These are phyloP conservation scores for Cladosporium sp. DNA, from an alignment of 2,329 filamentous ascomycete genomes.

Conservation along the genomic window DNA sequence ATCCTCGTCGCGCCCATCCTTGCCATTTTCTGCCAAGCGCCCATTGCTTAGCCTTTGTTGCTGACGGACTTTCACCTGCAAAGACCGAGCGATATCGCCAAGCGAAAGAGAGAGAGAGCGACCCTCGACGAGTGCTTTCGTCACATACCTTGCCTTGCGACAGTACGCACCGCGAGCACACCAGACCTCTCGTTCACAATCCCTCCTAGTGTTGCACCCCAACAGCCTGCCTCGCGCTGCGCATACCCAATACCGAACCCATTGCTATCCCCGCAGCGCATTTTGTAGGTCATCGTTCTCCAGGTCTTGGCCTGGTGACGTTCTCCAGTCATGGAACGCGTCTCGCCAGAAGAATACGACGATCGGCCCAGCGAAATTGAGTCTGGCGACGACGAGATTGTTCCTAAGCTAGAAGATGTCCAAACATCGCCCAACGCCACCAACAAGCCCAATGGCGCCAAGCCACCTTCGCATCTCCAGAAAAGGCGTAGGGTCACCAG, in stretches of 20 bases:
- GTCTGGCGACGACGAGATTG: conserved; percentile 26
- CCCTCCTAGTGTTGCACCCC: not conserved
- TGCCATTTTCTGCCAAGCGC: conserved; percentile 9
- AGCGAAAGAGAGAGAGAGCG: not conserved
- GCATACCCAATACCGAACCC: not conserved
- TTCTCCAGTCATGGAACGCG: conserved; percentile 24
- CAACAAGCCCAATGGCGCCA: conserved; percentile 16
- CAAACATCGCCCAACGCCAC: conserved; percentile 22
- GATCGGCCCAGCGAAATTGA: conserved; percentile 29
- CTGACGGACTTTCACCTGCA: conserved; percentile 12
- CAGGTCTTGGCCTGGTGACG: conserved; percentile 7
- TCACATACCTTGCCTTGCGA: conserved; percentile 2
- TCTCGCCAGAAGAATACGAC: conserved; percentile 30
- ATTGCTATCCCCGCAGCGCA: conserved; percentile 8
- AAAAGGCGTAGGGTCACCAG: conserved; percentile 84
- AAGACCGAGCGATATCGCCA: conserved; percentile 13
- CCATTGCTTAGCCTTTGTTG: conserved; percentile 7
- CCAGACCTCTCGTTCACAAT: not conserved
- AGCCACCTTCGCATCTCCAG: conserved; percentile 27
- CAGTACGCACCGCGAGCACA: not conserved
- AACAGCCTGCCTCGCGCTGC: not conserved
- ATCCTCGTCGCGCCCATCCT: conserved; percentile 6
- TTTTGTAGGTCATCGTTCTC: conserved; percentile 6
- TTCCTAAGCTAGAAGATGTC: conserved; percentile 27
- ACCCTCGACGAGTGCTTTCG: not conserved